phyloP scores from a whole-genome alignment of 2,329 filamentous ascomycete species.

The Talaromyces atroroseus region DNA sequence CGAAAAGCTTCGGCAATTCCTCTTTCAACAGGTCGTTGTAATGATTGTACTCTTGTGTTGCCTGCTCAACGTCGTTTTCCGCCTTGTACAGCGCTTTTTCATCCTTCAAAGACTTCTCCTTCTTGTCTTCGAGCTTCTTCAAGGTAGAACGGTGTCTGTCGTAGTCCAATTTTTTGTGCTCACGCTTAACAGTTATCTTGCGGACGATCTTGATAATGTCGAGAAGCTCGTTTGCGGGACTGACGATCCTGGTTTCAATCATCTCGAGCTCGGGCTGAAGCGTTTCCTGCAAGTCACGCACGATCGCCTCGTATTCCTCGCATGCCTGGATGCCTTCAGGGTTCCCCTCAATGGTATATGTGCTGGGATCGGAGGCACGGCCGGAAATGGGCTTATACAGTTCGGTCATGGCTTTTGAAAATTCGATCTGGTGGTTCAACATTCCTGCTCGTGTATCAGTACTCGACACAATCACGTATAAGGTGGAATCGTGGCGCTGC shows the following conservation, averaged over 20 bases:
- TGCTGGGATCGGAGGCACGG: constrained; percentile 86
- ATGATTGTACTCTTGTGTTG: constrained; percentile 95
- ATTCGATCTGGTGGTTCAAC: constrained; percentile 95
- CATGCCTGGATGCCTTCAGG: constrained; percentile 89
- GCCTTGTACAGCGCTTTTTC: constrained; percentile 97
- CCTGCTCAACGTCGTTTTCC: constrained; percentile 82
- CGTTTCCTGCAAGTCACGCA: constrained; percentile 82
- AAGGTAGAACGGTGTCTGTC: constrained; percentile 76
- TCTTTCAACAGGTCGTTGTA: constrained; percentile 97
- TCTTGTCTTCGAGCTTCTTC: constrained; percentile 97
- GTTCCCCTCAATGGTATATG: constrained; percentile 75
- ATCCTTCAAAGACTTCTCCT: constrained; percentile 91
- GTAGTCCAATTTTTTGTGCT: constrained; percentile 96
- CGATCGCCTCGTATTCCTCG: constrained; percentile 90
- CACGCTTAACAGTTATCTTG: constrained; percentile 80
- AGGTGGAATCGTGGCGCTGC: constrained; percentile 16
- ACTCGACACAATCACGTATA: not conserved
- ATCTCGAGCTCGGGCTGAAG: constrained; percentile 91
- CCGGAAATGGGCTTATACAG: constrained; percentile 98
- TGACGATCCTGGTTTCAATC: constrained; percentile 88
- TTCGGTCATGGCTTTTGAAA: constrained; percentile 91
- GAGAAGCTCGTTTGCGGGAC: constrained; percentile 85
- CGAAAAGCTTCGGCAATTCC: constrained; percentile 86
- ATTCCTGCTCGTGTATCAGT: constrained; percentile 54
- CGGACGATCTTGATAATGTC: constrained; percentile 94